Conservation (phyloP, 2,329 filamentous ascomycete genomes). For the Amauroascus verrucosus region DNA sequence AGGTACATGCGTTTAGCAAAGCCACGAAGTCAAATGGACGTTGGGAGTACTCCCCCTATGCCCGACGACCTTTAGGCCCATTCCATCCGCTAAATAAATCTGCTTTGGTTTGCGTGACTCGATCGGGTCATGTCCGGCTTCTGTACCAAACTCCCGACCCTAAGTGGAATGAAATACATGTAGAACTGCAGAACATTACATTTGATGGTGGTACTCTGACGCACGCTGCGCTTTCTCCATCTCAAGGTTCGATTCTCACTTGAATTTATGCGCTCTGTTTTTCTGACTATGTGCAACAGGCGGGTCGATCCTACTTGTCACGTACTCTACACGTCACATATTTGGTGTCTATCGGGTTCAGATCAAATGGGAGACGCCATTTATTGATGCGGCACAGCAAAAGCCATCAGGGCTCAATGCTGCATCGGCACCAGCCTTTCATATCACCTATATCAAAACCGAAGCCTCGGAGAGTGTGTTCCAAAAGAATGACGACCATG, state of each 20-base stretch:
- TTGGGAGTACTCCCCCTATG: conserved; percentile 61
- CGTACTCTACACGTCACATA: conserved; percentile 51
- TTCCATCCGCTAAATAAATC: conserved; percentile 59
- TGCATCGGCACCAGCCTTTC: conserved; percentile 26
- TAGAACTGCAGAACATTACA: conserved; percentile 64
- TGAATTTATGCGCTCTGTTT: neutral
- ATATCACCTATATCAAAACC: conserved; percentile 30
- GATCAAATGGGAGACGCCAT: conserved; percentile 57
- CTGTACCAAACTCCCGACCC: conserved; percentile 66
- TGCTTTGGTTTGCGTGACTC: conserved; percentile 65
- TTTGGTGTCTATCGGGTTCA: conserved; percentile 63
- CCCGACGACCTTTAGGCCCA: conserved; percentile 57
- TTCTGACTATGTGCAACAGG: neutral
- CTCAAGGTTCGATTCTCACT: conserved; percentile 45
- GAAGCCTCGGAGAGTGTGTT: conserved; percentile 28
- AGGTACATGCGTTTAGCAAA: conserved; percentile 43
- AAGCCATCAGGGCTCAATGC: neutral
- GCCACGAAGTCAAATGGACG: conserved; percentile 51
- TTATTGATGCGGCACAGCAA: conserved; percentile 45
- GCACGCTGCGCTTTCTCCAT: conserved; percentile 64
- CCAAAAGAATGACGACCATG: conserved; percentile 19
- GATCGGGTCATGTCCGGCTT: conserved; percentile 62
- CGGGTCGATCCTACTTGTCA: conserved; percentile 30
- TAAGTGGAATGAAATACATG: conserved; percentile 58
- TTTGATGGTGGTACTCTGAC: conserved; percentile 67